Evolutionary conservation across 257 asterid genomes (phyloP), one percentile per base, ranked within the genome.

Genomic region (Solanum commersonii): DNA sequence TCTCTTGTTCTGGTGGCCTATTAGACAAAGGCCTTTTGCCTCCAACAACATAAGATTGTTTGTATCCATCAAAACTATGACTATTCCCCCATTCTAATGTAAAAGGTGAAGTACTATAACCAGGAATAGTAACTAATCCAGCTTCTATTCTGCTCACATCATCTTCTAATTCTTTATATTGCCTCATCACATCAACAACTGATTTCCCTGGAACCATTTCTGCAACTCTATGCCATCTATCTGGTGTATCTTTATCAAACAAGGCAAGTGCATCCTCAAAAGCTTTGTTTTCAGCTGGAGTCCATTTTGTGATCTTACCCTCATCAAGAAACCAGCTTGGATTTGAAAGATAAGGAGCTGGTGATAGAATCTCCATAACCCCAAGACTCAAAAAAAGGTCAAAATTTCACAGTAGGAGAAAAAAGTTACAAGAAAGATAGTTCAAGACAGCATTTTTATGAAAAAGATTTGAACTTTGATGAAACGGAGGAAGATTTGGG

Each of bases 141-240:
- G 99, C 99, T 77, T 97, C 99, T 18, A 97, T 97, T 73, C 93
- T 93, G 27, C 94, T 95, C 12, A 97, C 99, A 90, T 97, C 99
- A 42, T 95, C 99, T 86, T 93, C 98, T 90, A 97, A 90, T 46
- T 94, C 98, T 72, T 93, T 93, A 84, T 96, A 97, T 38, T 97
- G 99, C 85, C 94, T 90, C 16, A 94, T 94, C 13, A 97, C 98
- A 87, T 97, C 99, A 6, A 59, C 86, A 25, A 94, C 98, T 3
- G 97, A 90, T 85, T 97, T 97, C 16, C 99, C 98, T 0, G 99
- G 99, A 22, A 97, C 99, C 98, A 94, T 94, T 35, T 90, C 93
- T 1, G 99, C 99, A 5, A 97, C 99, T 81, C 87, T 96, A 84
- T 89, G 95, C 99, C 99, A 97, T 72, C 98, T 92, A 85, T 96